Conservation (phyloP, 805 yeast genomes). For the Kluyveromyces wickerhamii region DNA sequence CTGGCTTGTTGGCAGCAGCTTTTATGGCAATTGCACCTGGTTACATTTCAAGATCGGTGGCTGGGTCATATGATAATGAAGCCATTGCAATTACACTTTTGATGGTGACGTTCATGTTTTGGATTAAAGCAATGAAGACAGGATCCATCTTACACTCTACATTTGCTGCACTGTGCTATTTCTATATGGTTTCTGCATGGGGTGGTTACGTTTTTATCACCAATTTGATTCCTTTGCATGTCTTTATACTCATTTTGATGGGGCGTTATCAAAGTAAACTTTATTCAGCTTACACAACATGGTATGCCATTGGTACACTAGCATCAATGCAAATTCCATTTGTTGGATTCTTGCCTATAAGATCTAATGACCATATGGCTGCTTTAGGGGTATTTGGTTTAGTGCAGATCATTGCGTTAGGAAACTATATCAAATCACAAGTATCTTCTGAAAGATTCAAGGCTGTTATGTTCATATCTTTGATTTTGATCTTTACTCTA, state of each 20-base stretch:
- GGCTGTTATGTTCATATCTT: conserved; percentile 54
- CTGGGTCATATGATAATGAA: conserved; percentile 98
- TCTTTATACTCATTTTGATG: conserved; percentile 83
- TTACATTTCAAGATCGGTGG: conserved; percentile 95
- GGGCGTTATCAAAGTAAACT: conserved; percentile 82
- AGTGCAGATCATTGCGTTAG: conserved; percentile 81
- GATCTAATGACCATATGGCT: conserved; percentile 97
- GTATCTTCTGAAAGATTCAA: conserved; percentile 69
- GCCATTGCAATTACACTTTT: conserved; percentile 95
- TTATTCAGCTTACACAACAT: conserved; percentile 87
- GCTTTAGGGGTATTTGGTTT: conserved; percentile 96
- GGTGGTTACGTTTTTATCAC: conserved; percentile 99
- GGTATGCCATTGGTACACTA: conserved; percentile 96
- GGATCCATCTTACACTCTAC: conserved; percentile 85
- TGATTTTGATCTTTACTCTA: conserved; percentile 44
- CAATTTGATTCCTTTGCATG: conserved; percentile 92
- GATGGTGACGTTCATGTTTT: conserved; percentile 90
- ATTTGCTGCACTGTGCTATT: conserved; percentile 79
- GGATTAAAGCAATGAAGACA: conserved; percentile 89
- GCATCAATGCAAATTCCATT: conserved; percentile 99
- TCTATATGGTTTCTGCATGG: conserved; percentile 99
- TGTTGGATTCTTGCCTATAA: conserved; percentile 93
- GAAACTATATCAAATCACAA: conserved; percentile 68
- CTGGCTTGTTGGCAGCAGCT: conserved; percentile 86
- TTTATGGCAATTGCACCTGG: conserved; percentile 99